Evolutionary conservation across 2,329 filamentous ascomycete species (phyloP).

Genomic region (Zalaria sp.): DNA sequence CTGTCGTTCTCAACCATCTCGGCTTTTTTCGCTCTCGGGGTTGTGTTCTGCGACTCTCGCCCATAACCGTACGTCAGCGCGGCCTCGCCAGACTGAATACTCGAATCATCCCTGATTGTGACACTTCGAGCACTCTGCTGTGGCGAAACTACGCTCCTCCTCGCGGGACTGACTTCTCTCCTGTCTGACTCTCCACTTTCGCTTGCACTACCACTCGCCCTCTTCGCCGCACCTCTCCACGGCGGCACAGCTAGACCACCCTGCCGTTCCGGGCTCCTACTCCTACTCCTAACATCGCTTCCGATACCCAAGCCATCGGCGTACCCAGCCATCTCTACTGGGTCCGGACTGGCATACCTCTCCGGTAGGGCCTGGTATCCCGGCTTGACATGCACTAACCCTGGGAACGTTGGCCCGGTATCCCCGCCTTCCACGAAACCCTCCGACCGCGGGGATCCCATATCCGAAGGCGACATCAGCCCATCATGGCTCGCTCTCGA

Average conservation of each 20-base stretch:
- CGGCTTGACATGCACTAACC: constrained; percentile 5
- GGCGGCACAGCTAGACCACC: too few relatives aligned
- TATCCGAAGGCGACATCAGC: constrained; percentile 8
- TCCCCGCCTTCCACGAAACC: constrained; percentile 1
- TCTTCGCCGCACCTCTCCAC: too few relatives aligned
- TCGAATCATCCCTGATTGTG: constrained; percentile 1
- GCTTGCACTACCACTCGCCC: too few relatives aligned
- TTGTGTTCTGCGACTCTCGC: constrained; percentile 11
- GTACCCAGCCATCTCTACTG: neutral
- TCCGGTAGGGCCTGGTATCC: constrained; percentile 7
- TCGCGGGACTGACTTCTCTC: too few relatives aligned
- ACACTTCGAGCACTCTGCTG: neutral
- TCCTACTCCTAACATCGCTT: too few relatives aligned
- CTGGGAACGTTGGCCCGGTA: constrained; percentile 3
- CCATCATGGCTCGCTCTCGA: constrained; percentile 17
- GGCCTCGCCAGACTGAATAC: constrained; percentile 7
- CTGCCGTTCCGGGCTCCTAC: too few relatives aligned
- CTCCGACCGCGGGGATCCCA: constrained; percentile 3
- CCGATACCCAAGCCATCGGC: too few relatives aligned
- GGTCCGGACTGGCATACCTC: constrained; percentile 6
- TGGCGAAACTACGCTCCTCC: too few relatives aligned
- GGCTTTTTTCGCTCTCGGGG: constrained; percentile 10
- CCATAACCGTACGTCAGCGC: constrained; percentile 3
- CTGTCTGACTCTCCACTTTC: too few relatives aligned
- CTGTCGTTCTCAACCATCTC: constrained; percentile 7